phyloP scores from a whole-genome alignment of 345 rosid species.

The Acer campestre region DNA sequence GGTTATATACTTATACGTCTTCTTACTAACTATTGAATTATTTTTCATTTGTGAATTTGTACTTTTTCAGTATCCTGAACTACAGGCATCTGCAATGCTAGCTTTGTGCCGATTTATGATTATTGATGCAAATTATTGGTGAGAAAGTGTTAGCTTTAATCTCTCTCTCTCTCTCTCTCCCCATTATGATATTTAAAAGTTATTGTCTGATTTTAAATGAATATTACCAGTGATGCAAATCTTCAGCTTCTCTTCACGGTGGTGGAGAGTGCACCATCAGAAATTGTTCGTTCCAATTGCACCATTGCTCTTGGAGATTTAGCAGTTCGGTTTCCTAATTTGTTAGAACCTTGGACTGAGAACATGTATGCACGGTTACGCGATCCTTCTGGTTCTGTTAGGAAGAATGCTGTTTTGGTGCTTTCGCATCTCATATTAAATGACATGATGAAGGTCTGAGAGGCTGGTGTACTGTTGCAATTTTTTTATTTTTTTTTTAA shows the following conservation, averaged over 20 bases:
- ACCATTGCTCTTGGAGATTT: constrained; percentile 94
- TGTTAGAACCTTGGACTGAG: constrained; percentile 97
- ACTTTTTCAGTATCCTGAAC: constrained; percentile 66
- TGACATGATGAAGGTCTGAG: constrained; percentile 97
- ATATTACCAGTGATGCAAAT: constrained; percentile 72
- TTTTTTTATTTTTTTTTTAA: constrained; percentile 13
- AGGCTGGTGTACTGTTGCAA: constrained; percentile 19
- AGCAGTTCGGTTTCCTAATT: constrained; percentile 96
- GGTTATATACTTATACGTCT: neutral
- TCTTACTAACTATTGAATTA: constrained; percentile 5
- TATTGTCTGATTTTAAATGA: constrained; percentile 28
- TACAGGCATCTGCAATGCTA: constrained; percentile 97
- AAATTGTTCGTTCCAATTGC: constrained; percentile 92
- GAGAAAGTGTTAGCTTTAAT: constrained; percentile 12
- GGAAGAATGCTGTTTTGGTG: constrained; percentile 97
- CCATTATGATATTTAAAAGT: neutral
- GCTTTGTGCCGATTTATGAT: constrained; percentile 93
- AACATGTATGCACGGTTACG: constrained; percentile 81
- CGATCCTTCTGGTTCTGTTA: constrained; percentile 77
- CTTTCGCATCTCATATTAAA: constrained; percentile 98
- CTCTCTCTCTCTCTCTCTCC: constrained; percentile 17
- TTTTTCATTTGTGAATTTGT: neutral
- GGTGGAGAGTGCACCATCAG: constrained; percentile 91
- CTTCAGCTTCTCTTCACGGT: constrained; percentile 98
- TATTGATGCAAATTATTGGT: constrained; percentile 91